Base-by-base conservation (phyloP, 1,284 basidiomycete species). In the Cryptococcus jaspeensis region DNA sequence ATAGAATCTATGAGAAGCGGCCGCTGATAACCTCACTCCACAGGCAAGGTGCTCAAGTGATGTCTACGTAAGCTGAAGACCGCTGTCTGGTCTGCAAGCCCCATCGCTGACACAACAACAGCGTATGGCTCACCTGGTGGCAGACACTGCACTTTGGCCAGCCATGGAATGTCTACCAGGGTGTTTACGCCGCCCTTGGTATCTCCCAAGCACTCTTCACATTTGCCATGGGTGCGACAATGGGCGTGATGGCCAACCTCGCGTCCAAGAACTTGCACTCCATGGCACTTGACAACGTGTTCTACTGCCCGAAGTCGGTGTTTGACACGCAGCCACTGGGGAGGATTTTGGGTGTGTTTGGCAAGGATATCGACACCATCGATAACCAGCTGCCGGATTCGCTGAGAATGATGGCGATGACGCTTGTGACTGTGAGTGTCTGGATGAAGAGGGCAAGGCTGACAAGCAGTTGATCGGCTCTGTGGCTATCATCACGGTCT, bases 321-420 rank as follows among this genome's bases (percentile, higher is more conserved):
- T 88, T 87, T 61, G 86, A 88, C 69, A 83, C 84, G 0, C 85
- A 84, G 16, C 84, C 85, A 50, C 64, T 83, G 48, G 87, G 86
- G 9, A 83, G 87, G 28, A 84, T 87, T 23, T 67, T 86, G 55
- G 80, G 83, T 41, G 80, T 87, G 1, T 84, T 88, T 56, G 85
- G 85, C 20, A 74, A 76, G 55, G 76, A 78, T 53, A 69, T 75
- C 39, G 74, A 76, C 52, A 58, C 81, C 37, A 81, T 86, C 52
- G 85, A 87, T 51, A 72, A 71, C 58, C 70, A 67, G 52, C 72
- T 74, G n/a, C 66, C 67, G 80, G 87, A 87, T 55, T 84, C 85
- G 0, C 80, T 87, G 76, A 80, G 87, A 61, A 82, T 88, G 75
- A 56, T 69, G 52, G 62, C 69, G 1, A 63, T 73, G 60, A 73